Base-by-base conservation (phyloP, 1,139 yeast species). In the Lodderomyces margitis region DNA sequence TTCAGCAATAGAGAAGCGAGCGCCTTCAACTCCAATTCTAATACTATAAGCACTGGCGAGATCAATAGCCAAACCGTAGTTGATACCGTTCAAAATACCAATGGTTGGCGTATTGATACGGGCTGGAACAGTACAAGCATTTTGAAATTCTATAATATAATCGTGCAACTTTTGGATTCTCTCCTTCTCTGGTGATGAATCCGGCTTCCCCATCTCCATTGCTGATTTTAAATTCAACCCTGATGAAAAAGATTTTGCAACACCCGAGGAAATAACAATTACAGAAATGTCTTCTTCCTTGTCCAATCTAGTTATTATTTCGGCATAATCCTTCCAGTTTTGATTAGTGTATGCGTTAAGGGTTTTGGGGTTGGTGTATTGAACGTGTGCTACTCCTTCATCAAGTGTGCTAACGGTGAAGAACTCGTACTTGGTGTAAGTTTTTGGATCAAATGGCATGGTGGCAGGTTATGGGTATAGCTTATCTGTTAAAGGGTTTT, bases 51-150 rank as follows among this genome's bases (percentile, higher is more conserved):
- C 75, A 17, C 82, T 62, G 9, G 83, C 64, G 35, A 86, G 75
- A 59, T 86, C 94, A 37, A 86, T 53, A 0, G 85, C 94, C 40
- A 86, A 70, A 0, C 95, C 95, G 53, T 69, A 72, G 41, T 61
- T 56, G 24, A 68, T 57, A 1, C 80, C 81, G 52, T 75, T 74
- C 46, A 74, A 56, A 23, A 75, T 57, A 16, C 68, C 70, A 47
- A 75, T 73, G 14, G 80, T 74, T 11, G 81, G 81, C 4, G 77
- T 74, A 25, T 50, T 54, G 46, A 75, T 69, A 25, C 75, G 64
- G 1, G 77, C 63, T 2, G 80, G 77, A 4, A 70, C 58, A 2
- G 68, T 62, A 46, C 84, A 74, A 39, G 78, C 68, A 40, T 68
- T 58, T 56, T 85, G 94, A 61, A 85, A 84, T 23, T 74, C 79